Percentiles rank a stretch among this genome's conserved stretches.
These are phyloP conservation scores for Alternaria sp. DNA, from an alignment of 2,329 filamentous ascomycete genomes.

Conservation along the genomic window DNA sequence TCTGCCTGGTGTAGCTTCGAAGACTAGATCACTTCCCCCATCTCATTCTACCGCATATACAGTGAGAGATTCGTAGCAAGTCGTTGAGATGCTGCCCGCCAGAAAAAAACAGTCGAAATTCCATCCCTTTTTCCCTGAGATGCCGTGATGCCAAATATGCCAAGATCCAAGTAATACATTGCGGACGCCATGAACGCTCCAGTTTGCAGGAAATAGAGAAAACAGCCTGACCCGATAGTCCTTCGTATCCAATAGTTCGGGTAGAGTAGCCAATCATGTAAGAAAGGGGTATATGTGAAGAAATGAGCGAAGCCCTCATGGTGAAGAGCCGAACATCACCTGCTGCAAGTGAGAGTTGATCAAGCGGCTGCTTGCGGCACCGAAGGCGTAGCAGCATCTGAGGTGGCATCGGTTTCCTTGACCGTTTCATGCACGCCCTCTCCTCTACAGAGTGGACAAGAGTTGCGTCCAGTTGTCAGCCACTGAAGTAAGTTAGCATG, in stretches of 20 bases:
- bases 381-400: slow-evolving; percentile 15
- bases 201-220: slow-evolving; percentile 6
- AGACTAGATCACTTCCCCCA: neutral
- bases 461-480: slow-evolving; percentile 72
- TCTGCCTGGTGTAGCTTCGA: neutral
- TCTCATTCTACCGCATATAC: slow-evolving; percentile 21
- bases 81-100: slow-evolving; percentile 22
- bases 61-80: slow-evolving; percentile 22
- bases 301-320: slow-evolving; percentile 6
- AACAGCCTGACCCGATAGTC: slow-evolving; percentile 8
- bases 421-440: slow-evolving; percentile 64
- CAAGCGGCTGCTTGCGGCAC: slow-evolving; percentile 18
- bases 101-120: slow-evolving; percentile 4
- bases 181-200: slow-evolving; percentile 12
- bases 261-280: slow-evolving; percentile 9
- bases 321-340: neutral
- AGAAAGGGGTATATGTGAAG: slow-evolving; percentile 29
- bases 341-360: neutral
- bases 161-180: slow-evolving; percentile 6
- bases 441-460: slow-evolving; percentile 68
- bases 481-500: slow-evolving; percentile 57
- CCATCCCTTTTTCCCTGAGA: slow-evolving; percentile 8
- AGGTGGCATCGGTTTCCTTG: slow-evolving; percentile 22
- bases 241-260: slow-evolving; percentile 15
- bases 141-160: slow-evolving; percentile 19